Conservation (phyloP, 1,284 basidiomycete species). For the Agroathelia rolfsii region DNA sequence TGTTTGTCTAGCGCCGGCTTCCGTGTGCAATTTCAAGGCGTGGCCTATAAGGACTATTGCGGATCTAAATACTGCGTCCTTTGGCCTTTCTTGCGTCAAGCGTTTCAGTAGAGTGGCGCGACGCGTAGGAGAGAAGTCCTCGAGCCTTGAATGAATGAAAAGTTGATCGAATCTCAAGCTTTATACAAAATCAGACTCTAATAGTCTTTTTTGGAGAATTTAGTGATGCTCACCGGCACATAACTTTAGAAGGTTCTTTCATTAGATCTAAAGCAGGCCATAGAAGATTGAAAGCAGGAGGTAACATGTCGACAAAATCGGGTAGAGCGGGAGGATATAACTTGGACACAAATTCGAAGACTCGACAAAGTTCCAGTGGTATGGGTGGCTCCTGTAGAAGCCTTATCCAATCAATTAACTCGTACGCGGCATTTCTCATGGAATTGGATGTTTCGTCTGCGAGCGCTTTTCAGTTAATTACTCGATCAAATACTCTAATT, state of each 20-base stretch:
- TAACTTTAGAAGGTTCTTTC: slow-evolving; percentile 14
- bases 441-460: slow-evolving; percentile 21
- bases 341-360: slow-evolving; percentile 27
- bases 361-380: slow-evolving; percentile 27
- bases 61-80: no score
- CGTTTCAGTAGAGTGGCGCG: slow-evolving; percentile 21
- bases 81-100: no score
- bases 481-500: not conserved
- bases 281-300: slow-evolving; percentile 30
- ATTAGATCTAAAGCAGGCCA: slow-evolving; percentile 28
- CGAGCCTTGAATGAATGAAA: slow-evolving; percentile 29
- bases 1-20: no score
- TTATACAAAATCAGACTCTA: slow-evolving; percentile 9
- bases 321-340: slow-evolving; percentile 33
- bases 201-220: slow-evolving; percentile 1
- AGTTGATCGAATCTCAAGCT: slow-evolving; percentile 36
- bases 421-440: slow-evolving; percentile 34
- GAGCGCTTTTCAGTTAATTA: slow-evolving; percentile 22
- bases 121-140: slow-evolving; percentile 14
- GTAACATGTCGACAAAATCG: slow-evolving; percentile 32
- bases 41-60: no score
- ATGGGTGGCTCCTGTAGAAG: slow-evolving; percentile 28
- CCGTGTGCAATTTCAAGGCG: no score
- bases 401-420: slow-evolving; percentile 52
- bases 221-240: slow-evolving; percentile 20